Evolutionary conservation across 148 eudicot genomes (phyloP).

Genomic region (Chenopodium berlandieri): DNA sequence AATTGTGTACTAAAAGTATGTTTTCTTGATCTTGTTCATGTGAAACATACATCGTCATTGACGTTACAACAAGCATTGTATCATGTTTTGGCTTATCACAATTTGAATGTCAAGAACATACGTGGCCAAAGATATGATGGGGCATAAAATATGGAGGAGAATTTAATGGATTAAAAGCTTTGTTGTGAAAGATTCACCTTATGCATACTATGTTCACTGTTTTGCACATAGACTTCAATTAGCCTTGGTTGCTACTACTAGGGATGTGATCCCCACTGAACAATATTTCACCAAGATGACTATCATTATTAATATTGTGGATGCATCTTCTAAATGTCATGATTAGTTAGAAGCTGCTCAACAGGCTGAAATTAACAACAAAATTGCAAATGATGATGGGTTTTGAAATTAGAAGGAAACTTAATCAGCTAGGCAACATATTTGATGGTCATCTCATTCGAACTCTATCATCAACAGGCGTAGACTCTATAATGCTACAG

Average conservation of each 20-base stretch:
- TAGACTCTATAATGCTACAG: no score
- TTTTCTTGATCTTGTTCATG: conserved; percentile 9
- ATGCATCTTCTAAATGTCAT: conserved; percentile 5
- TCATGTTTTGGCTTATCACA: neutral
- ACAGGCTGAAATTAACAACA: neutral
- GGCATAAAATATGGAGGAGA: conserved; percentile 3
- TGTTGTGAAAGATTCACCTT: neutral
- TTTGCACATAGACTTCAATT: no score
- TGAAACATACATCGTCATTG: neutral
- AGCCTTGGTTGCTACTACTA: neutral
- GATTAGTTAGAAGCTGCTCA: conserved; percentile 9
- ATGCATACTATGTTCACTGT: no score
- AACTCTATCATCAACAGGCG: no score
- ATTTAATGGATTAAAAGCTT: neutral
- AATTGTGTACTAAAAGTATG: no score
- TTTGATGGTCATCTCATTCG: no score
- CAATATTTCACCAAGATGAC: conserved; percentile 1
- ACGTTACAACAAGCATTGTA: neutral
- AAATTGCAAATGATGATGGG: neutral
- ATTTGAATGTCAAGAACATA: neutral
- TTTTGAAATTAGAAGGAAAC: neutral
- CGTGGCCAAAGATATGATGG: conserved; percentile 14
- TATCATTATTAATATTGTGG: neutral
- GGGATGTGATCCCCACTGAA: conserved; percentile 1
- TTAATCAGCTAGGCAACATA: no score